Conservation (phyloP, 129 eudicot species). For the Flaveria trinervia region DNA sequence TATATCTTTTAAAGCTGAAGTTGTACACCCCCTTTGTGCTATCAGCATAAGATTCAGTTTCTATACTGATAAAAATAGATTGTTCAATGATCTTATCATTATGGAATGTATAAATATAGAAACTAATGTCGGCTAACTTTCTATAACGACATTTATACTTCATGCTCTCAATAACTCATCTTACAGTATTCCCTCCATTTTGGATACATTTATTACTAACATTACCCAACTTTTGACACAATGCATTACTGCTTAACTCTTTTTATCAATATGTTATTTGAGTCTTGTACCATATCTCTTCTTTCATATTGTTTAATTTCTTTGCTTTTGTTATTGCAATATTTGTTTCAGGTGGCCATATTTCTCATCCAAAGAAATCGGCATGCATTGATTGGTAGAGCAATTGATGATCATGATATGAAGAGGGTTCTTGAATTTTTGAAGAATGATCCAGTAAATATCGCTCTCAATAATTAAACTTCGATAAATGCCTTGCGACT, state of each 20-base stretch:
- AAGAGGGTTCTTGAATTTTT: constrained; percentile 78
- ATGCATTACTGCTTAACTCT: not conserved
- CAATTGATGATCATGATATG: constrained; percentile 94
- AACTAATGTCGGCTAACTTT: not conserved
- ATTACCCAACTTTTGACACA: constrained; percentile 1
- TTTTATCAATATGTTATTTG: constrained; percentile 7
- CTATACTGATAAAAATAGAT: not conserved
- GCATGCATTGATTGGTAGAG: constrained; percentile 96
- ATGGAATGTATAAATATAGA: not conserved
- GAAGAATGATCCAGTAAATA: constrained; percentile 4
- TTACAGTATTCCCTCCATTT: not conserved
- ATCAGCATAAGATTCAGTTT: not conserved
- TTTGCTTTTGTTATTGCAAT: not conserved
- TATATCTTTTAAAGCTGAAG: too few relatives aligned
- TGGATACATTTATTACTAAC: not conserved
- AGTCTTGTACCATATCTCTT: not conserved
- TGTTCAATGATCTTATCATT: not conserved
- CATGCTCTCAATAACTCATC: not conserved
- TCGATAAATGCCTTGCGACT: constrained; percentile 9
- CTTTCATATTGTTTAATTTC: not conserved
- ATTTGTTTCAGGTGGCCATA: constrained; percentile 68
- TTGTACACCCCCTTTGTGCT: not conserved
- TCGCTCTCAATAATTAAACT: not conserved
- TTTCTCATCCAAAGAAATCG: constrained; percentile 47
- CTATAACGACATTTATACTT: not conserved